Conservation (phyloP, 1,139 yeast genomes). For the Geotrichum reessii region DNA sequence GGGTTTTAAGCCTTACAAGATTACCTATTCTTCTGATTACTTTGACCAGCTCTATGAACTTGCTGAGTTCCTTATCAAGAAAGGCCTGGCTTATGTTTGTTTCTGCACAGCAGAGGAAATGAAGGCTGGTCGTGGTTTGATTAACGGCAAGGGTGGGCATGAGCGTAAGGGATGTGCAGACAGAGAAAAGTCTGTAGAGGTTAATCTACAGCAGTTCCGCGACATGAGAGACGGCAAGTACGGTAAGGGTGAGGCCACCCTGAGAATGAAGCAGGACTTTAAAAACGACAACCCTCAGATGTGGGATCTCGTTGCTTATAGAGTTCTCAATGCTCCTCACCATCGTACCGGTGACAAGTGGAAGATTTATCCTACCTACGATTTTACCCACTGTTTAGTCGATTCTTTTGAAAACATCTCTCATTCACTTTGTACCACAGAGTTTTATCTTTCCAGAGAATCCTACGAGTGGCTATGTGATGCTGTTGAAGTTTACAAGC, state of each 20-base stretch:
- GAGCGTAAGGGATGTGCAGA: constrained; percentile 78
- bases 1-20: constrained; percentile 86
- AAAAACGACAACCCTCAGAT: constrained; percentile 93
- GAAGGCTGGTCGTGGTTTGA: constrained; percentile 81
- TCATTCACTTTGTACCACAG: constrained; percentile 93
- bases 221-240: constrained; percentile 87
- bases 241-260: constrained; percentile 83
- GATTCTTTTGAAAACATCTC: constrained; percentile 95
- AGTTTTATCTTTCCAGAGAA: constrained; percentile 85
- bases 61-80: constrained; percentile 70
- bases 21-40: constrained; percentile 94
- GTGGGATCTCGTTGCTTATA: constrained; percentile 99
- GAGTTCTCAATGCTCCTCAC: constrained; percentile 87
- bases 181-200: constrained; percentile 64
- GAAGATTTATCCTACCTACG: constrained; percentile 98
- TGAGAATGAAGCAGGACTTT: constrained; percentile 95
- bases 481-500: constrained; percentile 88
- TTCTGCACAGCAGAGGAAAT: constrained; percentile 92
- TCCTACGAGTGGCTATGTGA: constrained; percentile 99
- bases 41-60: constrained; percentile 81
- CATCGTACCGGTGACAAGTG: constrained; percentile 95
- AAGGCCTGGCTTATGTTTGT: constrained; percentile 81
- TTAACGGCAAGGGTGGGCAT: constrained; percentile 86
- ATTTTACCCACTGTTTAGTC: constrained; percentile 96
- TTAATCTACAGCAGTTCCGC: constrained; percentile 73